Base-by-base conservation (phyloP, 495 filamentous ascomycete genomes). In the Xylaria intraflava region DNA sequence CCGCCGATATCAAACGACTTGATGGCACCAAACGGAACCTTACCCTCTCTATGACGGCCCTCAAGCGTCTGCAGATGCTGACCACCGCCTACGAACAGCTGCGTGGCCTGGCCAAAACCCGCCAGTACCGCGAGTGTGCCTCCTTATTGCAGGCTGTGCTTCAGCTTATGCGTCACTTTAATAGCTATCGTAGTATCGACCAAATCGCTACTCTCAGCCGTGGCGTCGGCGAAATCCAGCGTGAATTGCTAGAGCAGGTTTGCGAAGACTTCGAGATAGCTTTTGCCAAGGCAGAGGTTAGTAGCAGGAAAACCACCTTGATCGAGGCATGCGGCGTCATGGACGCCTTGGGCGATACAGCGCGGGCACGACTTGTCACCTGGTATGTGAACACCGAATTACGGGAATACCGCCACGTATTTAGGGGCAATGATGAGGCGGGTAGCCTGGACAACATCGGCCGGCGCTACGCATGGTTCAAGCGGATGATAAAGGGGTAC, bases 331-430 rank as follows among this genome's bases (percentile, higher is more conserved):
- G 93, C 66, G 74, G 83, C 56, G 92, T 97, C 39, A 93, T 95
- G 82, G 94, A 98, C 76, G 89, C 93, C 33, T 72, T 98, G 42
- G 94, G 94, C 5, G 93, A 97, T 3, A 85, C 86, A 65, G 92
- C 94, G 36, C 80, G 85, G 59, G 78, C 87, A 2, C 76, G 93
- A 49, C 69, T 98, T 22, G 78, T 96, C 57, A 93, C 86, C 22
- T 98, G 93, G 93, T 98, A 98, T 65, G 92, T 94, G 71, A 98
- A 98, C 62, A 95, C 93, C 9, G 89, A 96, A 73, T 75, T 98
- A 53, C 82, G 93, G 33, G 93, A 98, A 69, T 98, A 98, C 65
- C 81, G 93, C 29, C 89, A 95, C 66, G 85, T 98, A 3, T 98
- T 98, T 71, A 77, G 89, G 20, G 92, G 92, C 23, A 96, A 91